Base-by-base conservation (phyloP, 2,329 filamentous ascomycete genomes). In the Penicillium sclerotiorum region DNA sequence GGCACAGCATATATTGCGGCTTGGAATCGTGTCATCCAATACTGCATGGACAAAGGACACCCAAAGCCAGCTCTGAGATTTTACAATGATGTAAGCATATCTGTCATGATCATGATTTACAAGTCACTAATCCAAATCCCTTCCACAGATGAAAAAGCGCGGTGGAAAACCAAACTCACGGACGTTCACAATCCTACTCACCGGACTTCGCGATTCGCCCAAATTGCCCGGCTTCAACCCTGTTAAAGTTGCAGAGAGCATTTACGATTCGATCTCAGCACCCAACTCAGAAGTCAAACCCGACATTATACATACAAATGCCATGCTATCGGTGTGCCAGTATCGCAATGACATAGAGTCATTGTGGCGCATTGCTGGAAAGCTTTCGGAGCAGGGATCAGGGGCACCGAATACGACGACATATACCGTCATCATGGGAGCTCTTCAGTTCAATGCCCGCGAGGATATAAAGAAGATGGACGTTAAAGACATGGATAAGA, bases 71-170 rank as follows among this genome's bases (percentile, higher is more conserved):
- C 89, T 15, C 73, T 95, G 49, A 91, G 88, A 72, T 77, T 90
- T n/a, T 96, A 85, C 74, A 96, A 96, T 69, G 93, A 97, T 70
- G 88, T 89, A 69, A 55, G 77, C 61, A 20, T 27, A 27, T 37
- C 11, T 12, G 23, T 3, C 27, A 25, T 39, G 37, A 12, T 39
- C 32, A 41, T n/a, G n/a, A 32, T 23, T 39, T 13, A 30, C 32
- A 20, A 32, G 23, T 46, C 22, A 12, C 51, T 54, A 22, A 58
- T 33, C 8, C 15, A 20, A 49, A 42, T 42, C 21, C 22, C 35
- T 28, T 23, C 38, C 50, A 11, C 59, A 90, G 88, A 97, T 99
- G 93, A 99, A 97, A 75, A 97, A 97, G 74, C 82, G 91, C 53
- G 86, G 80, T 5, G 88, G 95, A 62, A 77, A 81, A 21, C 93